These are phyloP conservation scores for Paraconiothyrium sp. DNA, from an alignment of 2,329 filamentous ascomycete genomes.

Conservation along the genomic window DNA sequence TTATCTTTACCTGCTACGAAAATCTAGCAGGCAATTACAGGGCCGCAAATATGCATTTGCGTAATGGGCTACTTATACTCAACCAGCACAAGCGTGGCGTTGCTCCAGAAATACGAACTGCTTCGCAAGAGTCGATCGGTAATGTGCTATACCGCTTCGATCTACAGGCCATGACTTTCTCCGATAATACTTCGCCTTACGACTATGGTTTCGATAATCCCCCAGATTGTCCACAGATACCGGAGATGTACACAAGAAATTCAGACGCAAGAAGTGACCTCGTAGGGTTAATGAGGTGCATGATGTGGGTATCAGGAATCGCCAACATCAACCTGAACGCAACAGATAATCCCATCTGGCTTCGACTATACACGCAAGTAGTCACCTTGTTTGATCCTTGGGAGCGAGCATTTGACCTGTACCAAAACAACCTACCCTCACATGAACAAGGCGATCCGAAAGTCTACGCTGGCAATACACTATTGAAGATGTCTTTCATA, in stretches of 20 bases:
- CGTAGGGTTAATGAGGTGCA: constrained; percentile 34
- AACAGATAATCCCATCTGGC: constrained; percentile 31
- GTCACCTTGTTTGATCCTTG: constrained; percentile 31
- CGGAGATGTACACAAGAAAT: constrained; percentile 30
- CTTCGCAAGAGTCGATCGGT: constrained; percentile 30
- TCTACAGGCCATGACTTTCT: constrained; percentile 45
- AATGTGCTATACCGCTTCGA: constrained; percentile 41
- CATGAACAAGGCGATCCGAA: constrained; percentile 33
- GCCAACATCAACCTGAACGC: constrained; percentile 32
- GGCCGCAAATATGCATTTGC: constrained; percentile 40
- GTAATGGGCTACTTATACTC: constrained; percentile 38
- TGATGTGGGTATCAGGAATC: constrained; percentile 40
- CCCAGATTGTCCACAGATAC: constrained; percentile 33
- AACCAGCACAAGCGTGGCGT: constrained; percentile 28
- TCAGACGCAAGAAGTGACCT: constrained; percentile 35
- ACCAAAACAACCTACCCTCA: constrained; percentile 27
- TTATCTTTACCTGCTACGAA: constrained; percentile 45
- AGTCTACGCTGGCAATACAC: constrained; percentile 35
- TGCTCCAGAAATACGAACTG: neutral
- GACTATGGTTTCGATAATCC: constrained; percentile 31
- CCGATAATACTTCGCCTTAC: constrained; percentile 39
- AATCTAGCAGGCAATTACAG: constrained; percentile 42
- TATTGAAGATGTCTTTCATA: constrained; percentile 35
- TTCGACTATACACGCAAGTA: constrained; percentile 27
- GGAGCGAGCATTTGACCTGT: constrained; percentile 32